phyloP scores from a whole-genome alignment of 1,139 yeast genomes.

The Hansenula lynferdii region DNA sequence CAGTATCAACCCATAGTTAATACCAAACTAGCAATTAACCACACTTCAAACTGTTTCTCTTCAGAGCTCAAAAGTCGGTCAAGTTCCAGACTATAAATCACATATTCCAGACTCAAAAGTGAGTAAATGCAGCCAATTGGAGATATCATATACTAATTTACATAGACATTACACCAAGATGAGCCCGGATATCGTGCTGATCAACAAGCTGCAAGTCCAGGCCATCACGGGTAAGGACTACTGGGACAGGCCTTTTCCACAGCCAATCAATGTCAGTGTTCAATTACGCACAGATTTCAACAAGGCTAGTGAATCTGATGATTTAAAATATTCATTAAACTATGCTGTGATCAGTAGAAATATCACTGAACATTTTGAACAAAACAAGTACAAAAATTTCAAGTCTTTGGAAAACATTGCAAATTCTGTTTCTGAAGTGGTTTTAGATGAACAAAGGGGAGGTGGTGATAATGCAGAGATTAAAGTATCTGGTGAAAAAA shows the following conservation, averaged over 20 bases:
- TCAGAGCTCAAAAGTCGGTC: conserved; percentile 1
- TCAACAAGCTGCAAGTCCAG: conserved; percentile 51
- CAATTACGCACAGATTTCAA: conserved; percentile 64
- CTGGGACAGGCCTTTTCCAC: conserved; percentile 68
- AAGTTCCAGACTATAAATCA: conserved; percentile 3
- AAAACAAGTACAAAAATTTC: conserved; percentile 41
- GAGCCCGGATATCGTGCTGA: conserved; percentile 46
- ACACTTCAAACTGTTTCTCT: conserved; percentile 1
- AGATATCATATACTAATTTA: not conserved
- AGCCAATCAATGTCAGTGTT: conserved; percentile 60
- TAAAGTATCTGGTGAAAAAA: conserved; percentile 32
- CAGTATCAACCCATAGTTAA: too few relatives aligned
- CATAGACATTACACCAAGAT: not conserved
- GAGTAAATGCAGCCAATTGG: not conserved
- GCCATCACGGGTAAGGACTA: conserved; percentile 73
- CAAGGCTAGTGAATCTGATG: conserved; percentile 70
- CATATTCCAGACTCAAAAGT: not conserved
- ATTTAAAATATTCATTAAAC: conserved; percentile 74
- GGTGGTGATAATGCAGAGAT: conserved; percentile 51
- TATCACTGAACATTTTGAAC: conserved; percentile 46
- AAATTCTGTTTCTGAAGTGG: conserved; percentile 41
- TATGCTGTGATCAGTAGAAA: conserved; percentile 79
- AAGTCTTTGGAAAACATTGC: conserved; percentile 55
- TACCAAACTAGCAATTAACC: too few relatives aligned
- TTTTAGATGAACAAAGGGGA: conserved; percentile 42